phyloP scores from a whole-genome alignment of 2,329 filamentous ascomycete species.

The Alternaria sp. region DNA sequence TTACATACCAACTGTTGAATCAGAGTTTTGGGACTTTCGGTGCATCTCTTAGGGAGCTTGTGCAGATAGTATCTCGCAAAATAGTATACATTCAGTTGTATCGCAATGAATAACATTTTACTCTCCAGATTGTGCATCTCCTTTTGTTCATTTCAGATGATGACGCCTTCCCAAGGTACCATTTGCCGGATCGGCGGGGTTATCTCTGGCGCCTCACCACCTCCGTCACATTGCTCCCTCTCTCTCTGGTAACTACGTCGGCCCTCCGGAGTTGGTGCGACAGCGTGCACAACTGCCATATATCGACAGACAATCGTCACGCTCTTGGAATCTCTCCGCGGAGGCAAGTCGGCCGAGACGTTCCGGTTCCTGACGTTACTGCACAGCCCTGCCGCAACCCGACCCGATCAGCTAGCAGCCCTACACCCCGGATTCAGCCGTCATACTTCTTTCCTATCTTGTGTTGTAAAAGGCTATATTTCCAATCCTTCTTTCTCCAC shows the following conservation, averaged over 20 bases:
- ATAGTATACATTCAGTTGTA: slow-evolving; percentile 1
- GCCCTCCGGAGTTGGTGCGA: slow-evolving; percentile 36
- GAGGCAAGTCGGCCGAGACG: slow-evolving; percentile 23
- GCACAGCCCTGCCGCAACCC: slow-evolving; percentile 17
- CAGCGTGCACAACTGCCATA: slow-evolving; percentile 29
- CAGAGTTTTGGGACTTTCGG: slow-evolving; percentile 8
- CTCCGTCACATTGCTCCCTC: neutral
- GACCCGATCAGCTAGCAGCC: slow-evolving; percentile 16
- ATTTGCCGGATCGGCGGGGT: slow-evolving; percentile 27
- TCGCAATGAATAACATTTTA: slow-evolving; percentile 15
- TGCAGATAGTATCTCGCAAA: slow-evolving; percentile 2
- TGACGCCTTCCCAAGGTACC: slow-evolving; percentile 21
- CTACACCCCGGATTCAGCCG: slow-evolving; percentile 17
- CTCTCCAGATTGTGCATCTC: neutral
- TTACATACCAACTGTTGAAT: slow-evolving; percentile 56
- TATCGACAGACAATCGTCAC: slow-evolving; percentile 21
- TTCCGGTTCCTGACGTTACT: slow-evolving; percentile 14
- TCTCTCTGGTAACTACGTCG: neutral
- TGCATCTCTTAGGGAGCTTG: slow-evolving; percentile 1
- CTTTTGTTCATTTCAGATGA: slow-evolving; percentile 11
- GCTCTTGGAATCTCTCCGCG: slow-evolving; percentile 41
- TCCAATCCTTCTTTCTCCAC: neutral
- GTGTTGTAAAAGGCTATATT: neutral
- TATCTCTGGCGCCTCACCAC: slow-evolving; percentile 21
- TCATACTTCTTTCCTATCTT: slow-evolving; percentile 14